Base-by-base conservation (phyloP, 2,329 filamentous ascomycete genomes). In the Fusarium sp. region DNA sequence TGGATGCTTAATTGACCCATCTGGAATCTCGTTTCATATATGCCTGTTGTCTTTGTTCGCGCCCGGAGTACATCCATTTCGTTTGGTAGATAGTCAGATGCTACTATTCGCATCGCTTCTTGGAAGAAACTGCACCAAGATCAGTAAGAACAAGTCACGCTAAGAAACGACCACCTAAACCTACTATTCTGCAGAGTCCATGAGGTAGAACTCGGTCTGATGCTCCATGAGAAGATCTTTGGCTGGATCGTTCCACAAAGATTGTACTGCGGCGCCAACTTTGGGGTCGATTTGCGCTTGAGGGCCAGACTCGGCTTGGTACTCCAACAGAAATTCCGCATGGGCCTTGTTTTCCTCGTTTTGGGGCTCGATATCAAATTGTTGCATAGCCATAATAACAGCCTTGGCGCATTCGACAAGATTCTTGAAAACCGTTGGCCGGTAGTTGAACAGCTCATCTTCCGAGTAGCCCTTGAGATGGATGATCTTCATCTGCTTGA, bases 401-500 rank as follows among this genome's bases (percentile, higher is more conserved):
- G 94, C 91, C 78, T 97, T 98, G 71, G 94, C 93, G 84, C 96
- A 99, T 81, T 99, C 96, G 72, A 98, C 88, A 62, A 99, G 85
- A 79, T 99, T 99, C 82, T 99, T 99, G 84, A 97, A 99, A 63
- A 99, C 94, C 33, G 96, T 98, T 66, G 97, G 88, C 61, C 96
- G 91, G 83, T 98, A 98, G 77, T 97, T 91, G 75, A 91, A 91
- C 48, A 98, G 86, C 80, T 99, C 96, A 74, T 98, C 95, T 71
- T 93, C 89, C 13, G 93, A 94, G 81, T 99, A 99, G 63, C 96
- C 96, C 81, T 97, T 97, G 75, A 98, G 91, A 77, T 99, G 96
- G 76, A 99, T 98, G 74, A 99, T 99, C 82, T 98, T 99, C 96
- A 99, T 99, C 85, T 99, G 96, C 81, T 99, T 99, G 72, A 99